Percentiles rank a stretch among this genome's conserved stretches.
phyloP scores from a whole-genome alignment of 768 basidiomycete genomes.

The Sistotremastrum niveocremeum region DNA sequence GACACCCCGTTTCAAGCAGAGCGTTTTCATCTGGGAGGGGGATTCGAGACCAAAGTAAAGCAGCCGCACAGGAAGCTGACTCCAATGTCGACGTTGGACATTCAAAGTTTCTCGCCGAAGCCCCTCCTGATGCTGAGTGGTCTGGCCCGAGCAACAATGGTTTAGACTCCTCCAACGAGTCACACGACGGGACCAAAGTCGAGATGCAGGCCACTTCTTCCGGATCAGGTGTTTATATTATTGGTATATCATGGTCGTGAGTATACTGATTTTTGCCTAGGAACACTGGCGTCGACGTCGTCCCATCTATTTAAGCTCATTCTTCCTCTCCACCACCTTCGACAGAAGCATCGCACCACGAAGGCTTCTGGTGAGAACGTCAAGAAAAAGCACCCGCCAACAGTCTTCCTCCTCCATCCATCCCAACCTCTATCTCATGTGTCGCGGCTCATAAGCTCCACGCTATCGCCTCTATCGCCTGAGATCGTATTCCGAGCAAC shows the following conservation, averaged over 20 bases:
- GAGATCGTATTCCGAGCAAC: conserved; percentile 27
- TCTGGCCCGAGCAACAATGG: conserved; percentile 2
- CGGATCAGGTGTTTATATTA: conserved; percentile 17
- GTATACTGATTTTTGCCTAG: conserved; percentile 15
- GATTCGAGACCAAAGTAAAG: too few relatives aligned
- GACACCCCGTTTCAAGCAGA: too few relatives aligned
- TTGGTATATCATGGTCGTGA: background rate
- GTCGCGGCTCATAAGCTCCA: conserved; percentile 38
- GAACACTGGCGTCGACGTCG: conserved; percentile 47
- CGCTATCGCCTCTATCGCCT: conserved; percentile 22
- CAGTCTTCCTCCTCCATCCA: conserved; percentile 51
- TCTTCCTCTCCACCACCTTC: conserved; percentile 29
- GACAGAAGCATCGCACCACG: conserved; percentile 5
- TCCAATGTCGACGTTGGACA: conserved; percentile 25
- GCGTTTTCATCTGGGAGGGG: too few relatives aligned
- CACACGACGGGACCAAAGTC: conserved; percentile 14
- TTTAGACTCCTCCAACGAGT: conserved; percentile 1
- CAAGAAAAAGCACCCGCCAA: conserved; percentile 20
- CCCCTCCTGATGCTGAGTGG: conserved; percentile 23
- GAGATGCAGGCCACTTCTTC: conserved; percentile 1
- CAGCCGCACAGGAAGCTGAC: conserved; percentile 13
- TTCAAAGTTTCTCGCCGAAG: conserved; percentile 31
- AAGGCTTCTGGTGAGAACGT: conserved; percentile 9
- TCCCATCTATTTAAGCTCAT: conserved; percentile 57
- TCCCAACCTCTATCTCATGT: conserved; percentile 58